Conservation (phyloP, 1,139 yeast genomes). For the Geotrichum candidum region DNA sequence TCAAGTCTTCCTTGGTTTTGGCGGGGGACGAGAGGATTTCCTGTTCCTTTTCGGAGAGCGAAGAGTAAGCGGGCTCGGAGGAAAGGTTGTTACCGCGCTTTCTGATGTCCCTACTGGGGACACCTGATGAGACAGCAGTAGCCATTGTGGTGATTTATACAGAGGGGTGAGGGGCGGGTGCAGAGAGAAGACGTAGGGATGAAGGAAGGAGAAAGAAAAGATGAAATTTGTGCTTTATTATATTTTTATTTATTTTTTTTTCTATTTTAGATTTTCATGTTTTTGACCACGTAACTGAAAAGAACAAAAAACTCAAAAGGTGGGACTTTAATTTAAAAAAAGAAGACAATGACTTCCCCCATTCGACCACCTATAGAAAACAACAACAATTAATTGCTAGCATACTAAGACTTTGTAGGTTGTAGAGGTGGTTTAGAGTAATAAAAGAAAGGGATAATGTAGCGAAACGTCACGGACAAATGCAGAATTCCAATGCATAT, state of each 20-base stretch:
- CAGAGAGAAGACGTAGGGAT: background rate
- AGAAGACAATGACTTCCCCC: background rate
- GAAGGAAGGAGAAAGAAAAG: background rate
- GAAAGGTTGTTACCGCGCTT: constrained; percentile 12
- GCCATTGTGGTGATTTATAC: constrained; percentile 14
- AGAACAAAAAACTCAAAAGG: background rate
- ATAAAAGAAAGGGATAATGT: no score
- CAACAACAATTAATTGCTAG: no score
- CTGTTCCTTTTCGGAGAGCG: constrained; percentile 7
- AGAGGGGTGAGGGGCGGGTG: background rate
- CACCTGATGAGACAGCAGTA: constrained; percentile 17
- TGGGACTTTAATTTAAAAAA: background rate
- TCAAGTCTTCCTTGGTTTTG: background rate
- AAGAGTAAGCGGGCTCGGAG: background rate
- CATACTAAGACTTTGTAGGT: no score
- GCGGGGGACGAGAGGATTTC: constrained; percentile 7
- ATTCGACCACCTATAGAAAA: no score
- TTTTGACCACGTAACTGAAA: constrained; percentile 8
- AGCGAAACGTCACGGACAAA: no score
- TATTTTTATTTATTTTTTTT: background rate
- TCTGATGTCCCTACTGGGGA: constrained; percentile 17
- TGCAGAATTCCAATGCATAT: no score
- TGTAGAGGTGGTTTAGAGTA: no score
- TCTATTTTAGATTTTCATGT: background rate
- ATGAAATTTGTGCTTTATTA: constrained; percentile 8